A percentile compares a stretch with the other conserved stretches of the same genome.
Conservation (phyloP, 2,329 filamentous ascomycete genomes). For the Aspergillus sp. region DNA sequence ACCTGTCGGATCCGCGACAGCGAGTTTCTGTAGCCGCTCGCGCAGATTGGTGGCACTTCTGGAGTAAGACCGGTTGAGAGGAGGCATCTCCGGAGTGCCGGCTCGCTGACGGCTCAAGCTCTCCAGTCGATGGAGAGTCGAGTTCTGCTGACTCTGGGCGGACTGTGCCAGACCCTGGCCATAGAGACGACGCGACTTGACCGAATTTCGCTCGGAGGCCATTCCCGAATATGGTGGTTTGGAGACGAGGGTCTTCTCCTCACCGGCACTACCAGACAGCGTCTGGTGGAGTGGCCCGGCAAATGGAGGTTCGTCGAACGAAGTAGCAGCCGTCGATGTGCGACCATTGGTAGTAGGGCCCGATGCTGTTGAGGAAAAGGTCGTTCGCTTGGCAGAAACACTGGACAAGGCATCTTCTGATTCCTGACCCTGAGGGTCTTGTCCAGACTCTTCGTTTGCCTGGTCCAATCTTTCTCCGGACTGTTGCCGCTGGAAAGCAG, state of each 20-base stretch:
- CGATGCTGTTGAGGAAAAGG: constrained; percentile 79
- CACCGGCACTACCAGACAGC: constrained; percentile 11
- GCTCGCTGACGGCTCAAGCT: constrained; percentile 67
- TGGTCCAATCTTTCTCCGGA: constrained; percentile 51
- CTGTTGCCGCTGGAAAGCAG: constrained; percentile 77
- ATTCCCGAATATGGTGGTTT: constrained; percentile 30
- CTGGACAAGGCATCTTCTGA: constrained; percentile 51
- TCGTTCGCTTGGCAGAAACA: constrained; percentile 74
- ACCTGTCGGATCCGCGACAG: constrained; percentile 25
- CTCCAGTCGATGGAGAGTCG: constrained; percentile 75
- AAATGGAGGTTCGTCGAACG: constrained; percentile 69
- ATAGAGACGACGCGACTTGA: constrained; percentile 74
- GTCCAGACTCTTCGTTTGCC: constrained; percentile 39
- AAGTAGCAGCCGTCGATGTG: constrained; percentile 85
- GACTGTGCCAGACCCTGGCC: constrained; percentile 79
- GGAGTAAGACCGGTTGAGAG: constrained; percentile 46
- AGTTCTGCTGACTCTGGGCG: constrained; percentile 75
- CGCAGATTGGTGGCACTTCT: constrained; percentile 68
- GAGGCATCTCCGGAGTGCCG: constrained; percentile 52
- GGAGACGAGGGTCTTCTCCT: constrained; percentile 24
- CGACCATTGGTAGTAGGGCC: constrained; percentile 66
- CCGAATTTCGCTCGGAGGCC: constrained; percentile 63
- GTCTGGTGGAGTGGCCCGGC: constrained; percentile 25
- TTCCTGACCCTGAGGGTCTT: constrained; percentile 40
- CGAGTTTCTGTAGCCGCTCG: constrained; percentile 44